Evolutionary conservation across 2,329 filamentous ascomycete species (phyloP).

Genomic region (Lachnellula willkommii): DNA sequence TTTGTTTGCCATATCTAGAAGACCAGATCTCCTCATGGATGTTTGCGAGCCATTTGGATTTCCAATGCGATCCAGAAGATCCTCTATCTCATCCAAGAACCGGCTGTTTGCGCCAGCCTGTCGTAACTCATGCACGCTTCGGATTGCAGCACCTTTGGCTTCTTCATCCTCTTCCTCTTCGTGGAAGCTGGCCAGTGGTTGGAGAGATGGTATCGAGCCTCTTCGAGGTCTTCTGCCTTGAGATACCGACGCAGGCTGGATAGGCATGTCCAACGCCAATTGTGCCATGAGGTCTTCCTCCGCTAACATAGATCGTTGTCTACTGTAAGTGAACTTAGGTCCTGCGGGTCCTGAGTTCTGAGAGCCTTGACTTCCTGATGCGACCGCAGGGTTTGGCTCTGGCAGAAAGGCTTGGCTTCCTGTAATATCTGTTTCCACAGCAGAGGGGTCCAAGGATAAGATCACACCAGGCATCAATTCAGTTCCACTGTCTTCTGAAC

Average conservation of each 20-base stretch:
- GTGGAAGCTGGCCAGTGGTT: conserved; percentile 25
- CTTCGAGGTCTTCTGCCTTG: conserved; percentile 19
- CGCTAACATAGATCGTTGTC: conserved; percentile 31
- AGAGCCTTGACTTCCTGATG: conserved; percentile 23
- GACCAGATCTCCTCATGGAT: conserved; percentile 51
- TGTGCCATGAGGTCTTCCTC: conserved; percentile 30
- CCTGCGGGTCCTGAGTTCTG: conserved; percentile 28
- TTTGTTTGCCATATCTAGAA: conserved; percentile 56
- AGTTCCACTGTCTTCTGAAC: conserved; percentile 3
- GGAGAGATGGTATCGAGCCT: conserved; percentile 25
- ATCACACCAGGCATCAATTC: background rate
- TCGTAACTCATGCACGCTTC: conserved; percentile 60
- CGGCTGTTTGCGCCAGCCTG: conserved; percentile 62
- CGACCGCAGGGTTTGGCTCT: conserved; percentile 5
- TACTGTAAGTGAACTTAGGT: conserved; percentile 31
- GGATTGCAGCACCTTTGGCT: conserved; percentile 41
- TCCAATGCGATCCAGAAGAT: conserved; percentile 57
- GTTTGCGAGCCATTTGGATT: conserved; percentile 41
- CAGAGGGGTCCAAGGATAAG: background rate
- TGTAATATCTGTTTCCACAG: conserved; percentile 1
- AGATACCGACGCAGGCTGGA: conserved; percentile 11
- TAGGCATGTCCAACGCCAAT: conserved; percentile 27
- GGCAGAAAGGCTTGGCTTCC: conserved; percentile 17
- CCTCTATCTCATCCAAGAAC: conserved; percentile 60
- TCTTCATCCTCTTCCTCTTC: conserved; percentile 28